These are phyloP conservation scores for Iris macrosiphon DNA, from an alignment of 106 monocot species.

Conservation along the genomic window DNA sequence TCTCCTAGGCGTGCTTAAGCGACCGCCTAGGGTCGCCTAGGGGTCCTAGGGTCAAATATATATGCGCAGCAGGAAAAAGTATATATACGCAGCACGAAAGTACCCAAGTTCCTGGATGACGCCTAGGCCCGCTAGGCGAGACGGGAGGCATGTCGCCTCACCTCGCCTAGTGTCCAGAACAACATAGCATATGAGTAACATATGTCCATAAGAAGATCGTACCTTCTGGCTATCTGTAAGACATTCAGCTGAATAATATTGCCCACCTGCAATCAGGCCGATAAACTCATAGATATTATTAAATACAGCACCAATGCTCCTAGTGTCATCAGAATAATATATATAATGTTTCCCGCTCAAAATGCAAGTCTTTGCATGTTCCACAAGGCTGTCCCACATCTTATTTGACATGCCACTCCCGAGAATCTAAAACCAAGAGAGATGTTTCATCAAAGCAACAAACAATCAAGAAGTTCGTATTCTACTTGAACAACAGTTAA, in stretches of 20 bases:
- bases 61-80: too few relatives aligned
- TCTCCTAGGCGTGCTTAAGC: too few relatives aligned
- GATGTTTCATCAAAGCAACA: conserved; percentile 1
- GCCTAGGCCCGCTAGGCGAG: too few relatives aligned
- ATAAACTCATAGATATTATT: conserved; percentile 67
- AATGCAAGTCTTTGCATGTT: conserved; percentile 61
- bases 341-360: conserved; percentile 58
- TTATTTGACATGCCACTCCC: conserved; percentile 52
- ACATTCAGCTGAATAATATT: conserved; percentile 37
- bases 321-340: conserved; percentile 54
- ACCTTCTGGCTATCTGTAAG: conserved; percentile 50
- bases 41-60: too few relatives aligned
- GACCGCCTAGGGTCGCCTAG: too few relatives aligned
- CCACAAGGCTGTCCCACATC: conserved; percentile 51
- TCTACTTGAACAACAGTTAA: neutral
- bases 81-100: too few relatives aligned
- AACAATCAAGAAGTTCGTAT: neutral
- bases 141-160: too few relatives aligned
- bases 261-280: conserved; percentile 42
- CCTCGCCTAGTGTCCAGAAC: too few relatives aligned
- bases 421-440: conserved; percentile 36
- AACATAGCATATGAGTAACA: too few relatives aligned
- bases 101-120: too few relatives aligned
- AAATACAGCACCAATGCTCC: conserved; percentile 49
- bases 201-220: too few relatives aligned